Evolutionary conservation across 169 alveolate species (phyloP), one percentile per base, ranked within the genome.

Genomic region (Plasmodium reichenowi): DNA sequence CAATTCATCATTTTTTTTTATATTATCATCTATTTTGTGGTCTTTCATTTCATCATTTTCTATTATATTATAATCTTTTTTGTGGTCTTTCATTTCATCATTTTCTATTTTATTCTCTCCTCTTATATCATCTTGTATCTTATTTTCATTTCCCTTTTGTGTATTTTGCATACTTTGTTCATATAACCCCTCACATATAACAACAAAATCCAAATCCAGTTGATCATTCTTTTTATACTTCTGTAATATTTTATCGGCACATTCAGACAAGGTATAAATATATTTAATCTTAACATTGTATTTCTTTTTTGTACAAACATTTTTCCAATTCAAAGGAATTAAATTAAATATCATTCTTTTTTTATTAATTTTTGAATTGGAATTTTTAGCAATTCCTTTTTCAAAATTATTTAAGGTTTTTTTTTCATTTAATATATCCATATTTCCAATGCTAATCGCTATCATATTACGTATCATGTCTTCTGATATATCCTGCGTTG

Each of bases 211-310:
- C 64, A 45, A 83, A 43, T 22, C 17, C 56, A 62, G 2, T 38
- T 83, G 85, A 10, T 78, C 38, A 58, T 24, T 58, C n/a, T 43
- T 4, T 10, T 48, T 50, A 83, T 17, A 68, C 15, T 13, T 38
- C 54, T 68, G 17, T 47, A 83, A 56, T 6, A 83, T 83, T 56
- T 83, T 64, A 83, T 83, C 91, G 2, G 91, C 91, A 54, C 91
- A 68, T 20, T 50, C 26, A 26, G 91, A 50, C 17, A 83, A 26
- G 12, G 91, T 83, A 56, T 83, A 83, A 68, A 83, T 52, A 62
- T 83, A 67, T 54, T 48, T 70, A 68, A 83, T 48, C 38, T 13
- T 83, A 13, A 26, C 74, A 20, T 83, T 85, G 47, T 83, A 83
- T 45, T 68, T 83, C 17, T 78, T 45, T 24, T 64, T 50, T 48